Conservation (phyloP, 441 rosid genomes). For the Erodium trifolium region DNA sequence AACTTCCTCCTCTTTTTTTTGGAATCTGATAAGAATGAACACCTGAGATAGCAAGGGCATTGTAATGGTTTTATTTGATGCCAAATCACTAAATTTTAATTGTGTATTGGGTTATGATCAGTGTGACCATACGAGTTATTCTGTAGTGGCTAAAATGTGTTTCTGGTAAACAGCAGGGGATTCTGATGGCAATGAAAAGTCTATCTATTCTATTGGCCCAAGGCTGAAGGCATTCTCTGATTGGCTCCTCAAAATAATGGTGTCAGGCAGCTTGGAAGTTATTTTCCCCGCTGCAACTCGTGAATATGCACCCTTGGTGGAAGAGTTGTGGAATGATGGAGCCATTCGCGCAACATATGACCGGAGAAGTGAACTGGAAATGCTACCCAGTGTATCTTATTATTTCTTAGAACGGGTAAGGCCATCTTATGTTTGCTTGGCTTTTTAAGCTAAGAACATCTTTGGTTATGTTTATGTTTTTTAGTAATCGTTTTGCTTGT, state of each 20-base stretch:
- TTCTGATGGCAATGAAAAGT: conserved; percentile 30
- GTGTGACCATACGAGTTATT: not conserved
- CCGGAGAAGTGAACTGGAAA: conserved; percentile 86
- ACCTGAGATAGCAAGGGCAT: not conserved
- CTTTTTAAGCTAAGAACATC: conserved; percentile 1
- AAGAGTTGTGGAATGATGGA: conserved; percentile 95
- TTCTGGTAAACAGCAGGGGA: conserved; percentile 61
- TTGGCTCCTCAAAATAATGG: conserved; percentile 96
- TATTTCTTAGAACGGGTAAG: conserved; percentile 91
- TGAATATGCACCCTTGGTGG: conserved; percentile 68
- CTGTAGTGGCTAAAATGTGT: conserved; percentile 11
- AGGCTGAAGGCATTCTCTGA: conserved; percentile 95
- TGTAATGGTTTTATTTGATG: not conserved
- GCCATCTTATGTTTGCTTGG: conserved; percentile 19
- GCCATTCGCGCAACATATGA: conserved; percentile 81
- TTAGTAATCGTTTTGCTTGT: not conserved
- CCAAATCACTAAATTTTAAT: not conserved
- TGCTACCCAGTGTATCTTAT: conserved; percentile 89
- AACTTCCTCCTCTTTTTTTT: too few species aligned
- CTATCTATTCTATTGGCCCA: conserved; percentile 71
- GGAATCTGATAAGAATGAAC: not conserved
- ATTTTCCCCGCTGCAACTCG: conserved; percentile 53
- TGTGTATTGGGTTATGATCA: not conserved
- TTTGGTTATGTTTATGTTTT: not conserved
- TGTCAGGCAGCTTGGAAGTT: conserved; percentile 92